Conservation (phyloP, 192 early-diverging fungal genomes). For the Rhizophlyctis rosea region DNA sequence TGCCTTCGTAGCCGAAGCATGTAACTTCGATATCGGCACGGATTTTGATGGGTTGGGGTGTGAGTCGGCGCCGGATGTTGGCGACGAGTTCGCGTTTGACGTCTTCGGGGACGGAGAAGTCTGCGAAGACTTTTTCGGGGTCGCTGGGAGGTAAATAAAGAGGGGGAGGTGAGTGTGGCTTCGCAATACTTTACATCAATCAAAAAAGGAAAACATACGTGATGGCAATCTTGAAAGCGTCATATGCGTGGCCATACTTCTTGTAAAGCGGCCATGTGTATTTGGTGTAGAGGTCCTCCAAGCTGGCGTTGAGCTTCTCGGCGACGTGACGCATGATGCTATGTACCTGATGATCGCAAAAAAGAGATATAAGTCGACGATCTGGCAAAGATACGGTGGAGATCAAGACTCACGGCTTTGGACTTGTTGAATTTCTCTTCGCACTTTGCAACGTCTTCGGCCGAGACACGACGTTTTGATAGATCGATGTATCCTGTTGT, state of each 20-base stretch:
- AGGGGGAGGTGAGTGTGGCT: too few species aligned
- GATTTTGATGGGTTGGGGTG: constrained; percentile 94
- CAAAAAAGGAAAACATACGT: constrained; percentile 50
- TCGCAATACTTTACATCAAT: too few species aligned
- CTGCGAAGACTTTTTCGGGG: constrained; percentile 81
- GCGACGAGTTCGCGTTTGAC: constrained; percentile 71
- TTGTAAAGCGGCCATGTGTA: constrained; percentile 94
- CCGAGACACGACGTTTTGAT: constrained; percentile 88
- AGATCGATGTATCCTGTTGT: constrained; percentile 93
- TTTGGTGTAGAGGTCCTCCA: constrained; percentile 79
- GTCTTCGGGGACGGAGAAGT: constrained; percentile 60
- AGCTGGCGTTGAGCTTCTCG: constrained; percentile 72
- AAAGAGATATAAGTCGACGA: not conserved
- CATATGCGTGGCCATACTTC: constrained; percentile 95
- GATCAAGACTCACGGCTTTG: constrained; percentile 57
- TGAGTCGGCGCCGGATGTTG: constrained; percentile 87
- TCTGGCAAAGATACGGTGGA: too few species aligned
- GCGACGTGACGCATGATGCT: constrained; percentile 86
- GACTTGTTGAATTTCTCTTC: constrained; percentile 94
- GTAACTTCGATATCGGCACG: constrained; percentile 89
- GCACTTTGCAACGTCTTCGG: constrained; percentile 85
- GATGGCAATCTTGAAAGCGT: constrained; percentile 94
- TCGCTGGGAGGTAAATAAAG: constrained; percentile 64
- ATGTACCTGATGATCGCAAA: constrained; percentile 48
- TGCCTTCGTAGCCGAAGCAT: constrained; percentile 91